Evolutionary conservation across 371 early-diverging fungal genomes (phyloP), one percentile per base, ranked within the genome.

Genomic region (Mortierella sp.): DNA sequence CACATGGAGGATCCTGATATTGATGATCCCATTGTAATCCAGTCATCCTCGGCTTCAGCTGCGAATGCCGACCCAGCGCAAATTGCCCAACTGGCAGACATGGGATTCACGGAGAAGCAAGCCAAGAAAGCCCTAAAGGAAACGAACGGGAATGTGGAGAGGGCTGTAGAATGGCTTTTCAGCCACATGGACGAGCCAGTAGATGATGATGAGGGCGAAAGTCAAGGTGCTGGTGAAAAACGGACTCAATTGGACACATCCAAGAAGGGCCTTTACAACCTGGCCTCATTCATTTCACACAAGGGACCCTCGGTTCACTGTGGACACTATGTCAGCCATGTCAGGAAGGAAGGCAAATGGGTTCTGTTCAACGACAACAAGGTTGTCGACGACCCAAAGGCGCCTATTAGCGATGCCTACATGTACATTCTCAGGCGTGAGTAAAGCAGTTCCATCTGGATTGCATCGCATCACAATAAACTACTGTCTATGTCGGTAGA

Each of bases 231-330:
- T 29, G 57, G 55, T 27, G 67, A 78, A 63, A 7, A 45, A 6
- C 7, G n/a, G 45, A 12, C 10, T 3, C 48, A 47, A 8, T 25
- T 47, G 4, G 87, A 86, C 67, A 79, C 73, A 25, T 64, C 55
- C 9, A 79, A 81, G 27, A 86, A 87, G 28, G 88, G 87, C 27
- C 81, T 83, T 28, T 98, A 93, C 79, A 78, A 81, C 50, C 76
- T 97, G n/a, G 76, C 85, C 22, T 91, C 91, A 2, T 93, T 96
- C 82, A 90, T 98, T 31, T 95, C 95, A 24, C 99, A 98, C 85
- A 94, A 94, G 73, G 99, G 99, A n/a, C 91, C 97, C 12, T 97
- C 97, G 3, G 90, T 94, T 1, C 96, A 96, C 68, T 95, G 94
- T 70, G 99, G 99, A 25, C 99, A 98, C 79, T 98, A 98, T 79